Evolutionary conservation across 23 red algal species (phyloP).

Genomic region (Gracilaria caudata): DNA sequence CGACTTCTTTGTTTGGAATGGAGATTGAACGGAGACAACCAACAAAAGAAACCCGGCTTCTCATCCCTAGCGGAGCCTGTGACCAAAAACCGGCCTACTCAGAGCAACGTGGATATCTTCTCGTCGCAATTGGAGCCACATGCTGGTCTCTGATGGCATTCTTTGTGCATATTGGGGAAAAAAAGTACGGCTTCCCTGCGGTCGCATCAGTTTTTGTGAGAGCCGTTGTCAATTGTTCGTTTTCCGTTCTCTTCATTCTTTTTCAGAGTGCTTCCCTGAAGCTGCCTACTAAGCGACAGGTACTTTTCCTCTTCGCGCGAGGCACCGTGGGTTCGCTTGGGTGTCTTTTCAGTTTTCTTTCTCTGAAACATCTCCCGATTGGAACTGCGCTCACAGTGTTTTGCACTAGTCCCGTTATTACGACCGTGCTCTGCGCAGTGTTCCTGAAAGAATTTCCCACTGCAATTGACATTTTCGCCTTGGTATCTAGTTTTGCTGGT

Average conservation of each 20-base stretch:
- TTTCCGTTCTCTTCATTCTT: not conserved
- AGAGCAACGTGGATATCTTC: slow-evolving; percentile 1
- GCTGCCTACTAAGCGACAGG: not conserved
- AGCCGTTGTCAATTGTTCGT: not conserved
- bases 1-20: too few relatives aligned
- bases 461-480: not conserved
- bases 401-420: slow-evolving; percentile 31
- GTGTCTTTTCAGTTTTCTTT: not conserved
- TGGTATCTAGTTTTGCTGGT: slow-evolving; percentile 23
- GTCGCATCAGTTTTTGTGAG: not conserved
- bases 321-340: not conserved
- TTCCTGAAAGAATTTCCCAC: slow-evolving; percentile 7
- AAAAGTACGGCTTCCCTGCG: not conserved
- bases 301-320: not conserved
- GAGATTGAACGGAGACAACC: too few relatives aligned
- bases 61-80: too few relatives aligned
- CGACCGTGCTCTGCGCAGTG: slow-evolving; percentile 21
- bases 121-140: not conserved
- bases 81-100: not conserved
- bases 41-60: too few relatives aligned
- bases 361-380: not conserved
- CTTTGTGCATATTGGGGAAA: not conserved
- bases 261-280: too few relatives aligned
- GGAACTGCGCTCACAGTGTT: slow-evolving; percentile 44
- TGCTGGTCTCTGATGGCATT: not conserved